Evolutionary conservation across 305 asterid genomes (phyloP).

Genomic region (Ruellia speciosa): DNA sequence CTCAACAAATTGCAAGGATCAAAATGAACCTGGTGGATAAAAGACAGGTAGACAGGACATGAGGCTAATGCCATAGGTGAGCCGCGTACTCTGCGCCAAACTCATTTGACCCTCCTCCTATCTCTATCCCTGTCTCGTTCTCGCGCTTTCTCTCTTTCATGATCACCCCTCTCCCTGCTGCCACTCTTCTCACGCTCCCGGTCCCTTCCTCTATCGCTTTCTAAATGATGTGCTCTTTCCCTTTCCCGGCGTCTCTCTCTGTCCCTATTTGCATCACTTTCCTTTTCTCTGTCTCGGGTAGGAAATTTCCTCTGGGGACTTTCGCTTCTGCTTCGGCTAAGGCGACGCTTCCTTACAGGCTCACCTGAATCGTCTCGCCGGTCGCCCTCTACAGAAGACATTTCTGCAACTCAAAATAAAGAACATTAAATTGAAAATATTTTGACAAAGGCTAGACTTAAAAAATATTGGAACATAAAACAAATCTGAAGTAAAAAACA

Average conservation of each 20-base stretch:
- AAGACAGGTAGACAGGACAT: too few species aligned
- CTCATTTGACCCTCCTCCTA: slow-evolving; percentile 19
- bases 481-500: not conserved
- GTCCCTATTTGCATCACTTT: slow-evolving; percentile 41
- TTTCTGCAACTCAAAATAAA: slow-evolving; percentile 33
- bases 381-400: slow-evolving; percentile 45
- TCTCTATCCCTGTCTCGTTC: slow-evolving; percentile 61
- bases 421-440: slow-evolving; percentile 5
- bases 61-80: too few species aligned
- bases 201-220: slow-evolving; percentile 43
- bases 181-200: slow-evolving; percentile 51
- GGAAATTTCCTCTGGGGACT: slow-evolving; percentile 67
- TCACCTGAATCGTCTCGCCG: slow-evolving; percentile 50
- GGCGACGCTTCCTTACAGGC: slow-evolving; percentile 53
- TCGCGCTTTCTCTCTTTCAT: slow-evolving; percentile 54
- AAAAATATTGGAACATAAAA: not conserved
- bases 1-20: too few species aligned
- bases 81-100: not conserved
- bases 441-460: not conserved
- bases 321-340: slow-evolving; percentile 60
- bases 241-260: slow-evolving; percentile 53
- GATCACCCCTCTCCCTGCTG: slow-evolving; percentile 59
- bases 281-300: slow-evolving; percentile 52
- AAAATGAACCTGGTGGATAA: too few species aligned
- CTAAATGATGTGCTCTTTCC: slow-evolving; percentile 36